Evolutionary conservation across 2,329 filamentous ascomycete species (phyloP).

Genomic region (Cercospora sp.): DNA sequence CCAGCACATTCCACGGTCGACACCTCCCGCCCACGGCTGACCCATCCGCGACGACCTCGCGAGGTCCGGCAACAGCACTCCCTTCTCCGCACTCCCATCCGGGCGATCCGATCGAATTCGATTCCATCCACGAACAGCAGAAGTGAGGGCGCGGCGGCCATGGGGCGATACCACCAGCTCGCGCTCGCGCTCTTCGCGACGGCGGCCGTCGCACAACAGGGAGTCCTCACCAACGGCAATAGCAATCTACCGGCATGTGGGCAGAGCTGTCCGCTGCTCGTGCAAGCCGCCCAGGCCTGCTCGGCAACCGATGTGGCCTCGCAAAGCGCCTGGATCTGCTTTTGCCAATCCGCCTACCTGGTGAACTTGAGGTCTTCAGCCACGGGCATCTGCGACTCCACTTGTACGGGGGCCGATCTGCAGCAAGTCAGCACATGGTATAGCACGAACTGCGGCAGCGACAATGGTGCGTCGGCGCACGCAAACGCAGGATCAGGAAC

Average conservation of each 20-base stretch:
- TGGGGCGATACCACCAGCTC: constrained; percentile 6
- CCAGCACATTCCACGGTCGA: constrained; percentile 3
- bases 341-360: constrained; percentile 67
- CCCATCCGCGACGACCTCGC: constrained; percentile 2
- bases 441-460: constrained; percentile 60
- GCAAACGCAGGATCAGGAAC: constrained; percentile 21
- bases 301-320: constrained; percentile 52
- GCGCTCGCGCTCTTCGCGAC: constrained; percentile 5
- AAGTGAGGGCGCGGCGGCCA: constrained; percentile 4
- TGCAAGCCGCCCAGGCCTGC: constrained; percentile 70
- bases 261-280: constrained; percentile 37
- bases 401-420: constrained; percentile 51
- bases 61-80: background rate
- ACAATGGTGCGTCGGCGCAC: constrained; percentile 43
- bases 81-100: background rate
- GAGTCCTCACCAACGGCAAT: constrained; percentile 37
- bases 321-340: constrained; percentile 63
- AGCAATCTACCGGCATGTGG: constrained; percentile 42
- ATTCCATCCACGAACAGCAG: background rate
- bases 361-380: constrained; percentile 57
- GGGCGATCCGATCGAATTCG: background rate
- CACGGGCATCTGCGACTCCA: constrained; percentile 58
- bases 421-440: constrained; percentile 70
- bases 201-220: constrained; percentile 29
- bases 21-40: background rate